Conservation (phyloP, 768 basidiomycete genomes). For the Rhodosporidiobolus sp. region DNA sequence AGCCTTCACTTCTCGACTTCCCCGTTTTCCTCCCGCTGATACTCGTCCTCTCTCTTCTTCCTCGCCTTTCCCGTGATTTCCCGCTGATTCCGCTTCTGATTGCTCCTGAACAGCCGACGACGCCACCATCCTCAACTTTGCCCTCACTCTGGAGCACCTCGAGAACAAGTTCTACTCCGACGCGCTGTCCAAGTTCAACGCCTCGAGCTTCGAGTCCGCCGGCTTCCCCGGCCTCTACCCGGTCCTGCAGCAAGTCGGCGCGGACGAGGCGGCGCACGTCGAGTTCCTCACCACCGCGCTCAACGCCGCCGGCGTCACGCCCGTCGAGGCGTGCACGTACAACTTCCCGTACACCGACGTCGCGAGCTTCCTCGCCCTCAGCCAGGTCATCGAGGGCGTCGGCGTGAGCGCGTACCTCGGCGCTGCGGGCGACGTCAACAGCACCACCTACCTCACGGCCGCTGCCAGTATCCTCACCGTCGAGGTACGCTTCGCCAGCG, state of each 20-base stretch:
- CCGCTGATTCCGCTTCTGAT: neutral
- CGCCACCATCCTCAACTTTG: conserved; percentile 40
- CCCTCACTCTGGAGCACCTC: conserved; percentile 39
- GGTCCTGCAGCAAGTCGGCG: conserved; percentile 18
- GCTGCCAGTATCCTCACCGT: conserved; percentile 62
- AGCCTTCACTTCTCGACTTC: neutral
- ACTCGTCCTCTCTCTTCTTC: neutral
- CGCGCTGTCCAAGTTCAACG: conserved; percentile 53
- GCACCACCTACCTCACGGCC: conserved; percentile 54
- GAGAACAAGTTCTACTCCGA: conserved; percentile 21
- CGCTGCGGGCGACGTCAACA: conserved; percentile 20
- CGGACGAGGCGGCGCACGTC: conserved; percentile 62
- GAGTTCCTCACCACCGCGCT: conserved; percentile 56
- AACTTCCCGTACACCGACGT: conserved; percentile 54
- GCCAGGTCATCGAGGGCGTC: conserved; percentile 60
- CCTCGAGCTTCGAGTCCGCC: conserved; percentile 52
- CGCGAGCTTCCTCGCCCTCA: conserved; percentile 55
- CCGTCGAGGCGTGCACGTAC: conserved; percentile 59
- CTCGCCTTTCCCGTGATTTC: too few species aligned
- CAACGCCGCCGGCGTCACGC: conserved; percentile 52
- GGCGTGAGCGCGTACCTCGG: conserved; percentile 54
- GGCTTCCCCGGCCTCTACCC: conserved; percentile 49
- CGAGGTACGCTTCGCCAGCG: too few species aligned
- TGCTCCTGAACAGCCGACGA: conserved; percentile 11
- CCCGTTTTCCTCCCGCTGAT: neutral